Evolutionary conservation across 768 basidiomycete species (phyloP).

Genomic region (Pleurotus djamor): DNA sequence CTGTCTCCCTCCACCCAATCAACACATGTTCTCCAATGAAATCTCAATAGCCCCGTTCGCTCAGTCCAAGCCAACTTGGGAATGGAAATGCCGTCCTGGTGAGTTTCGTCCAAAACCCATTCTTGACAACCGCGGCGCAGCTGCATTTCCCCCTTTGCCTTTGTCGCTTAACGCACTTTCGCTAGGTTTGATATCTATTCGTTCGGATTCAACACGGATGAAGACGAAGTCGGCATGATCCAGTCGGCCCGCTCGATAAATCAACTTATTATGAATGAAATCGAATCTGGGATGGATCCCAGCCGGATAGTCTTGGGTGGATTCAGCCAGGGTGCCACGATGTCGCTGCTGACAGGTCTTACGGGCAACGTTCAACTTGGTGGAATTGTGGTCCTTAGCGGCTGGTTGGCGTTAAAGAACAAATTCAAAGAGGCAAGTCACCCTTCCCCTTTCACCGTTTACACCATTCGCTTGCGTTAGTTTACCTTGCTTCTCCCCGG

Average conservation of each 20-base stretch:
- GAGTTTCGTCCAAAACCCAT: slow-evolving; percentile 13
- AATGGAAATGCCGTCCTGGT: slow-evolving; percentile 79
- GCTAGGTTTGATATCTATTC: slow-evolving; percentile 76
- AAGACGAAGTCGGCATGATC: slow-evolving; percentile 81
- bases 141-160: not conserved
- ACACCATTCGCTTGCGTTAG: not conserved
- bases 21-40: too few relatives aligned
- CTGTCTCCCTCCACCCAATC: not conserved
- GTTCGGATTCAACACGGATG: slow-evolving; percentile 56
- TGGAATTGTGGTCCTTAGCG: slow-evolving; percentile 72
- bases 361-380: slow-evolving; percentile 65
- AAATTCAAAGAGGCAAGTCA: slow-evolving; percentile 63
- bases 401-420: slow-evolving; percentile 70
- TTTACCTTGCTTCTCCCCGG: slow-evolving; percentile 6
- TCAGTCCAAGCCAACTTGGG: slow-evolving; percentile 76
- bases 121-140: not conserved
- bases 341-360: slow-evolving; percentile 75
- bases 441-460: not conserved
- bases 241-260: slow-evolving; percentile 59
- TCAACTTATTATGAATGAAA: slow-evolving; percentile 69
- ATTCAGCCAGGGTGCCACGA: slow-evolving; percentile 83
- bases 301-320: slow-evolving; percentile 82
- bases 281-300: slow-evolving; percentile 66
- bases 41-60: slow-evolving; percentile 41
- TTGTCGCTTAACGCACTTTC: not conserved